Conservation (phyloP, 75 land plant species). For the Ceratopteris richardii region DNA sequence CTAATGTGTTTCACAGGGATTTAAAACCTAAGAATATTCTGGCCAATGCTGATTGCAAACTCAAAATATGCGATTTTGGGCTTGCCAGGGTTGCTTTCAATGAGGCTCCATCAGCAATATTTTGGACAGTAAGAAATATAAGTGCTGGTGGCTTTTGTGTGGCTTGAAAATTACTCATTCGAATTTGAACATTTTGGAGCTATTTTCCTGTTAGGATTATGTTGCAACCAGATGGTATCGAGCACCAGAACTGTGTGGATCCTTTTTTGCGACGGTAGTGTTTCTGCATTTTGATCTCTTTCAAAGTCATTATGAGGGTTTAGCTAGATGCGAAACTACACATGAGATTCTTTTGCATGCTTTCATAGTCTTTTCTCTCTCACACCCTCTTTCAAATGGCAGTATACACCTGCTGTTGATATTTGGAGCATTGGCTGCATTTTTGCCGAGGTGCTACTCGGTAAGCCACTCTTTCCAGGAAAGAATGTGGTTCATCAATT, state of each 20-base stretch:
- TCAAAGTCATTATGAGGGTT: not conserved
- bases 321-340: not conserved
- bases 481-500: slow-evolving; percentile 76
- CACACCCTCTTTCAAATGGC: slow-evolving; percentile 6
- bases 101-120: slow-evolving; percentile 90
- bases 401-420: slow-evolving; percentile 79
- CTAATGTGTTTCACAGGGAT: slow-evolving; percentile 93
- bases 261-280: slow-evolving; percentile 80
- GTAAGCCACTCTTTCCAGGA: slow-evolving; percentile 71
- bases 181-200: slow-evolving; percentile 1
- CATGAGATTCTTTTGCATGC: no score
- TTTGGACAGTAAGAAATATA: slow-evolving; percentile 84
- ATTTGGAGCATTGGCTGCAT: slow-evolving; percentile 88
- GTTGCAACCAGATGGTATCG: slow-evolving; percentile 96
- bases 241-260: slow-evolving; percentile 91
- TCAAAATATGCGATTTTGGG: slow-evolving; percentile 95
- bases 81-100: slow-evolving; percentile 90
- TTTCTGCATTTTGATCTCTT: not conserved
- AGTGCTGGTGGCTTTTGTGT: not conserved
- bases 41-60: slow-evolving; percentile 89
- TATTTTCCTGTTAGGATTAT: slow-evolving; percentile 54
- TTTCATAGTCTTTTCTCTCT: no score
- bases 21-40: slow-evolving; percentile 88
- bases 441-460: slow-evolving; percentile 70
- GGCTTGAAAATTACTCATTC: not conserved